Percentiles rank a stretch among this genome's conserved stretches.
phyloP scores from a whole-genome alignment of 305 asterid genomes.

The Nicotiana rustica region DNA sequence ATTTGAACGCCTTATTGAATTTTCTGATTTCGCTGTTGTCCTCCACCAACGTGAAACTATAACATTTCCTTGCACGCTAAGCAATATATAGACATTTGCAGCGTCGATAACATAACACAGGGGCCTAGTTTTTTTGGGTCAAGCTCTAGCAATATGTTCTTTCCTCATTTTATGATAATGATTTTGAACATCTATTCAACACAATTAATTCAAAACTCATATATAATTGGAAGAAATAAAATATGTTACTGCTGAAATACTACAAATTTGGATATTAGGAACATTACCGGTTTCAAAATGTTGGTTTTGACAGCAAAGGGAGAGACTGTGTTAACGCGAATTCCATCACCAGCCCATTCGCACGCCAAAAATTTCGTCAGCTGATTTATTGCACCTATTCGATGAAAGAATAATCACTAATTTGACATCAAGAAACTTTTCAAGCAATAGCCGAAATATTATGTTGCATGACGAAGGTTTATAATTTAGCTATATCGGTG shows the following conservation, averaged over 20 bases:
- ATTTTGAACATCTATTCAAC: too few relatives aligned
- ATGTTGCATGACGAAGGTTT: not conserved
- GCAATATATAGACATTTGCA: not conserved
- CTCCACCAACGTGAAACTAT: not conserved
- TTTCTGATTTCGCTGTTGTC: not conserved
- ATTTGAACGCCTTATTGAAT: too few relatives aligned
- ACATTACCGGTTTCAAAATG: conserved; percentile 35
- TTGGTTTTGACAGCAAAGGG: conserved; percentile 49
- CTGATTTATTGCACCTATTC: conserved; percentile 50
- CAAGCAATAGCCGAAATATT: not conserved
- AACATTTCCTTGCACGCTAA: not conserved
- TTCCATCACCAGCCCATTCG: conserved; percentile 52
- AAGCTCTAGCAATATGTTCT: too few relatives aligned
- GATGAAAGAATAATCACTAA: not conserved
- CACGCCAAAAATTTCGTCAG: conserved; percentile 50
- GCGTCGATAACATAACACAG: too few relatives aligned
- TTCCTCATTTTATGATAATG: too few relatives aligned
- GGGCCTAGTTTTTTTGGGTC: too few relatives aligned
- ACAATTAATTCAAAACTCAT: too few relatives aligned
- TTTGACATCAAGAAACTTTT: not conserved
- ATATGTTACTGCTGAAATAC: not conserved
- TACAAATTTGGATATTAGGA: not conserved
- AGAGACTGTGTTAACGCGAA: conserved; percentile 49
- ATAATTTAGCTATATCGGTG: not conserved
- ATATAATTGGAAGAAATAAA: not conserved